A percentile compares a stretch with the other conserved stretches of the same genome.
These are phyloP conservation scores for Podospora anserina DNA, from an alignment of 495 filamentous ascomycete genomes.

Conservation along the genomic window DNA sequence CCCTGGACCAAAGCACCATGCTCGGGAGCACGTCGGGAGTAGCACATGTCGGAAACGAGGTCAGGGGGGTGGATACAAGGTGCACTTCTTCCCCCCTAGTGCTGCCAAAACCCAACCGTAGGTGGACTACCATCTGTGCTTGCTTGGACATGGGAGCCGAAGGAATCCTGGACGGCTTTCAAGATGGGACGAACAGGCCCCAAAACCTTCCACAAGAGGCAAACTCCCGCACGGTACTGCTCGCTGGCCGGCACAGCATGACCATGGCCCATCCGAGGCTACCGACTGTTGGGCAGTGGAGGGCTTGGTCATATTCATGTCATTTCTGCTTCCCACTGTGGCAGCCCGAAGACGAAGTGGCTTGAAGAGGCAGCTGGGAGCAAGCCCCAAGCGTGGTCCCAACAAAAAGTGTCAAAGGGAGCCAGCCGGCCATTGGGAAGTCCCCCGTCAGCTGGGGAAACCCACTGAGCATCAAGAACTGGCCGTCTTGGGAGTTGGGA, in stretches of 20 bases:
- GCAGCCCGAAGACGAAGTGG: constrained; percentile 11
- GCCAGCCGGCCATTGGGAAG: not conserved
- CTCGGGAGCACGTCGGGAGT: constrained; percentile 27
- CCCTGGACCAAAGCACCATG: constrained; percentile 23
- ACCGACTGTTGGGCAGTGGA: constrained; percentile 16
- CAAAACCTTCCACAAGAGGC: constrained; percentile 37
- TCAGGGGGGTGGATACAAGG: constrained; percentile 27
- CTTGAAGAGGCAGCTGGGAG: constrained; percentile 28
- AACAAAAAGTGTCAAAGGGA: constrained; percentile 1
- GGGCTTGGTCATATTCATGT: constrained; percentile 38
- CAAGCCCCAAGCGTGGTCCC: constrained; percentile 6
- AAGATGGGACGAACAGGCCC: constrained; percentile 28
- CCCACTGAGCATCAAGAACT: constrained; percentile 22
- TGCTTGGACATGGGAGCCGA: constrained; percentile 28
- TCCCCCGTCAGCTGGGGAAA: constrained; percentile 25
- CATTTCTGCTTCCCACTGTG: constrained; percentile 19
- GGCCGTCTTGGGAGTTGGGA: constrained; percentile 17
- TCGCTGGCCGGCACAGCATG: constrained; percentile 23
- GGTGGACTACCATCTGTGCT: constrained; percentile 4
- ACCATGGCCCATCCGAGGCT: constrained; percentile 22
- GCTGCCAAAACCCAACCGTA: constrained; percentile 20
- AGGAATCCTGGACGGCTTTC: constrained; percentile 23
- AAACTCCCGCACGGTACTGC: constrained; percentile 31
- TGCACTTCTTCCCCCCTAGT: constrained; percentile 25
- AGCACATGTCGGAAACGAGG: constrained; percentile 33